These are phyloP conservation scores for Apocynum venetum DNA, from an alignment of 257 asterid genomes.

Conservation along the genomic window DNA sequence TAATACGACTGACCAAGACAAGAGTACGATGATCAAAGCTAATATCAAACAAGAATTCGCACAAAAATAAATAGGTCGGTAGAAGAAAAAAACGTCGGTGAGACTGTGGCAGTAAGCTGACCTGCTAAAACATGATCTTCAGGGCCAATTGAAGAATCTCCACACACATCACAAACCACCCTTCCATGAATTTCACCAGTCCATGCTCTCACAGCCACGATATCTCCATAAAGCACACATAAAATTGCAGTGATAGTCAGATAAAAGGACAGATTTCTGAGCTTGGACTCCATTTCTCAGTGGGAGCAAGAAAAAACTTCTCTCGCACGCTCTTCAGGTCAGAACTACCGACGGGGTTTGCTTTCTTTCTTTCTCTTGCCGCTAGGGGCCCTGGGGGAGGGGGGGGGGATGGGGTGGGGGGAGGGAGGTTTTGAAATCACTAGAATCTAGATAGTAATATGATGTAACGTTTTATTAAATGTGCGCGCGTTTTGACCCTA, in stretches of 20 bases:
- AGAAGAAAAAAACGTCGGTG: neutral
- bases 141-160: constrained; percentile 86
- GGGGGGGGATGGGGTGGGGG: no score
- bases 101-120: neutral
- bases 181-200: constrained; percentile 83
- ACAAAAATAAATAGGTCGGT: neutral
- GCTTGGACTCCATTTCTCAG: constrained; percentile 36
- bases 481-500: no score
- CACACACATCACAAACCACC: constrained; percentile 89
- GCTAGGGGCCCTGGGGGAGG: no score
- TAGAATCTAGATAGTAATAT: no score
- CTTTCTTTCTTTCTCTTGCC: neutral
- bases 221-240: constrained; percentile 4
- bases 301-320: neutral
- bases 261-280: constrained; percentile 22
- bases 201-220: constrained; percentile 52
- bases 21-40: neutral
- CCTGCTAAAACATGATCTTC: constrained; percentile 81
- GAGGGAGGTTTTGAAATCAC: no score
- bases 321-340: neutral
- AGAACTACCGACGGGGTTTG: constrained; percentile 6
- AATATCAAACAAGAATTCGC: neutral
- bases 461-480: no score
- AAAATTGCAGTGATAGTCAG: constrained; percentile 17
- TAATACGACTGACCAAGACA: neutral